Evolutionary conservation across 2,329 filamentous ascomycete genomes (phyloP).

Genomic region (Colletotrichum spaethianum): DNA sequence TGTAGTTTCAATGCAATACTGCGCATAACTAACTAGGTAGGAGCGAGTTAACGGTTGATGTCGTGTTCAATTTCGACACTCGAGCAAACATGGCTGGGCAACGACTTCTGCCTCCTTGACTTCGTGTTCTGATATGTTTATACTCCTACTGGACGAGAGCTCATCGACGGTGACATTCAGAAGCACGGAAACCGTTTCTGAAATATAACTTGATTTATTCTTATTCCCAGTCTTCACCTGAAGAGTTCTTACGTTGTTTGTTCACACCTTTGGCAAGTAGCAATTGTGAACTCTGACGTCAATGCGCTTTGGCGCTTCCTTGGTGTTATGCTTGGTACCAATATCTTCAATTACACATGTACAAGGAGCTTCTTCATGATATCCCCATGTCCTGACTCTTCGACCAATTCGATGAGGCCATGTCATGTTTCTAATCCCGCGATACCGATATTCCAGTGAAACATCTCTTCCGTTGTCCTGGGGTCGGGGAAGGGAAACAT

Average conservation of each 20-base stretch:
- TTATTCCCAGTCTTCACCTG: background rate
- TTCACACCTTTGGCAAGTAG: background rate
- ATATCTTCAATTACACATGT: background rate
- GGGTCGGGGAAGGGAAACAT: slow-evolving; percentile 24
- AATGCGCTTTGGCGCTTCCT: background rate
- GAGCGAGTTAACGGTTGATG: no score
- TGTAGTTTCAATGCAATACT: background rate
- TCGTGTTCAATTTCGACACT: no score
- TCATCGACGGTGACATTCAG: background rate
- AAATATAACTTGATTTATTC: background rate
- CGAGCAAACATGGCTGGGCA: no score
- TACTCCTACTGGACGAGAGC: background rate
- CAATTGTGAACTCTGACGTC: background rate
- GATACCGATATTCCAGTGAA: slow-evolving; percentile 28
- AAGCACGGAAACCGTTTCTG: background rate
- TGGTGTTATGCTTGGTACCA: background rate
- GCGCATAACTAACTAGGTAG: no score
- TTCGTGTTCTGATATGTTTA: background rate
- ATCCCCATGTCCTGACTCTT: background rate
- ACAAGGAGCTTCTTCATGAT: no score
- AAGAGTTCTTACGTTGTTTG: background rate
- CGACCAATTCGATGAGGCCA: background rate
- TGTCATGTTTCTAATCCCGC: background rate
- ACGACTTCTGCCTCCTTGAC: no score
- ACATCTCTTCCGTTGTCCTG: slow-evolving; percentile 20